phyloP scores from a whole-genome alignment of 2,329 filamentous ascomycete genomes.

The Neonectria sp. region DNA sequence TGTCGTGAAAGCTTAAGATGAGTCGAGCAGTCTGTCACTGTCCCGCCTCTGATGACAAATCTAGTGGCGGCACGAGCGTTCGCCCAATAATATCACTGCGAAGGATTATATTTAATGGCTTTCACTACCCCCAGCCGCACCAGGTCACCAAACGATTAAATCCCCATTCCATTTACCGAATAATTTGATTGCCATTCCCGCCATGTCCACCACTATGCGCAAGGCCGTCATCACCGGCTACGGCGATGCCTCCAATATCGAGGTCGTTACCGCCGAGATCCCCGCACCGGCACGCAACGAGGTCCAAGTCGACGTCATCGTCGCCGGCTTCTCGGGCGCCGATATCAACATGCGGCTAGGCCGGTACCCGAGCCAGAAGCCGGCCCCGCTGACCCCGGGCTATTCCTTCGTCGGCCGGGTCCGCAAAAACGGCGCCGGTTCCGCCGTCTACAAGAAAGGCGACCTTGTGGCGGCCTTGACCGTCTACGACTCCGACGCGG shows the following conservation, averaged over 20 bases:
- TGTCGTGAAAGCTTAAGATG: background rate
- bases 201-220: slow-evolving; percentile 54
- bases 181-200: slow-evolving; percentile 25
- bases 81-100: background rate
- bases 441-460: slow-evolving; percentile 50
- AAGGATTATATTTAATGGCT: background rate
- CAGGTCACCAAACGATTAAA: background rate
- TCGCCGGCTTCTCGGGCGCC: slow-evolving; percentile 62
- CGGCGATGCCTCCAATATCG: slow-evolving; percentile 57
- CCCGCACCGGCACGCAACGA: slow-evolving; percentile 58
- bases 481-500: slow-evolving; percentile 60
- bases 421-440: slow-evolving; percentile 54
- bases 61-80: background rate
- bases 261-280: slow-evolving; percentile 53
- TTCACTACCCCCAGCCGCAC: background rate
- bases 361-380: slow-evolving; percentile 61
- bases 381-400: slow-evolving; percentile 63
- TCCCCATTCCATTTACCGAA: background rate
- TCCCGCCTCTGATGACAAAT: background rate
- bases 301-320: slow-evolving; percentile 63
- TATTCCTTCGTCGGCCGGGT: slow-evolving; percentile 64
- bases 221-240: slow-evolving; percentile 62
- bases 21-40: background rate
- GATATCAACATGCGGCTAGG: slow-evolving; percentile 67
- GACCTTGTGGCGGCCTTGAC: slow-evolving; percentile 55